Base-by-base conservation (phyloP, 1,284 basidiomycete species). In the Trametes hirsuta region DNA sequence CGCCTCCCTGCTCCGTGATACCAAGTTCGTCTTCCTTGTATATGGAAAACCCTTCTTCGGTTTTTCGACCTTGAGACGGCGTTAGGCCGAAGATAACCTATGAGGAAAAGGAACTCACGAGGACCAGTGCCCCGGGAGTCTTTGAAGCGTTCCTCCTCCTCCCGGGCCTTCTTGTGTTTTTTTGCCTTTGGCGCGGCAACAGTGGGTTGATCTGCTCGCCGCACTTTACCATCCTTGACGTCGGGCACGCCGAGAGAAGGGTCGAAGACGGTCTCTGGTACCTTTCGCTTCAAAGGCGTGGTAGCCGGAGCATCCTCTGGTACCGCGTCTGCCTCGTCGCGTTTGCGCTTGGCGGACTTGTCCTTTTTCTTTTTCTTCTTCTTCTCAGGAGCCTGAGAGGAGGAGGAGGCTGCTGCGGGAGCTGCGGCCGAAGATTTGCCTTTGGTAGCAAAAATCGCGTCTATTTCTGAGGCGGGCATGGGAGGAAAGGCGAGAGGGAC, bases 11-110 rank as follows among this genome's bases (percentile, higher is more conserved):
- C 55, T 84, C 80, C 55, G 81, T 77, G 61, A 96, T 91, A 12
- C 87, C 85, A 11, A 96, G 83, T 68, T 95, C 94, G 66, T 89
- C 90, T 73, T 94, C 94, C 72, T 94, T 95, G 75, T 89, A 96
- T 39, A 96, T 86, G 36, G 79, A 73, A 78, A 84, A 95, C 0
- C 94, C 94, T 73, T 96, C 94, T 61, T 91, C 91, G 0, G 94
- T 96, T 74, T 81, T 89, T 40, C 85, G 84, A 60, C 92, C 94
- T 94, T 70, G 52, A 49, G 46, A 47, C 54, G 21, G 12, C 58
- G 55, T 68, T 62, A 41, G 58, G 34, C 56, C 4, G n/a, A 34
- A 8, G 22, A 50, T n/a, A 30, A 8, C 4, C 30, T 8, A 5
- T 8, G 36, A 52, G 58, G 47, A 46, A 57, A 46, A 59, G 30